Conservation (phyloP, 2,329 filamentous ascomycete species). For the Hawksworthiomyces lignivorus region DNA sequence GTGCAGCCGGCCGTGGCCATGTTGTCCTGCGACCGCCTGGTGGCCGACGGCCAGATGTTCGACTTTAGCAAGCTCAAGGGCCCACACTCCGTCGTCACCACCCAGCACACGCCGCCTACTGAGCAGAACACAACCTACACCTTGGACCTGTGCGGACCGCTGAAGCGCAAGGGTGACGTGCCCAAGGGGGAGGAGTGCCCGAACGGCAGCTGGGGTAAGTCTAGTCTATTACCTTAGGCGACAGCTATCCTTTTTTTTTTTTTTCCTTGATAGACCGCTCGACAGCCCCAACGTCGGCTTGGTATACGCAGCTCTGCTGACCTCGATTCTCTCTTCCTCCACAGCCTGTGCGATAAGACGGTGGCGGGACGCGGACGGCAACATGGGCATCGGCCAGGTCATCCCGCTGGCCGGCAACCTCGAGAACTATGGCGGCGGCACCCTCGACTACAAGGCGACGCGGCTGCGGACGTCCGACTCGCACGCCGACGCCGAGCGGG, state of each 20-base stretch:
- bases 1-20: constrained; percentile 29
- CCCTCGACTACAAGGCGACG: constrained; percentile 58
- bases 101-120: constrained; percentile 42
- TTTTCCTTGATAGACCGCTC: neutral
- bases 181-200: constrained; percentile 56
- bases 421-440: constrained; percentile 44
- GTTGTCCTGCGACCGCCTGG: constrained; percentile 56
- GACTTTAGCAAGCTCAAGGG: constrained; percentile 57
- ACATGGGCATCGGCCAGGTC: constrained; percentile 44
- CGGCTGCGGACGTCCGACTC: constrained; percentile 58
- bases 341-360: constrained; percentile 72
- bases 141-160: constrained; percentile 63
- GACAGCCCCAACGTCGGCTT: too few species aligned
- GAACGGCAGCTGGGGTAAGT: constrained; percentile 57
- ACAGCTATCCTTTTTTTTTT: neutral
- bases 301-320: too few species aligned
- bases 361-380: constrained; percentile 38
- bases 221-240: too few species aligned
- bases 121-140: constrained; percentile 73
- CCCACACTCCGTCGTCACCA: constrained; percentile 60
- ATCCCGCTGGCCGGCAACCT: constrained; percentile 72
- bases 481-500: constrained; percentile 55
- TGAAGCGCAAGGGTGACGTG: constrained; percentile 54
- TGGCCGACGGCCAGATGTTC: constrained; percentile 52
- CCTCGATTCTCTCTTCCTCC: neutral